Base-by-base conservation (phyloP, 768 basidiomycete species). In the Termitomyces sp. region DNA sequence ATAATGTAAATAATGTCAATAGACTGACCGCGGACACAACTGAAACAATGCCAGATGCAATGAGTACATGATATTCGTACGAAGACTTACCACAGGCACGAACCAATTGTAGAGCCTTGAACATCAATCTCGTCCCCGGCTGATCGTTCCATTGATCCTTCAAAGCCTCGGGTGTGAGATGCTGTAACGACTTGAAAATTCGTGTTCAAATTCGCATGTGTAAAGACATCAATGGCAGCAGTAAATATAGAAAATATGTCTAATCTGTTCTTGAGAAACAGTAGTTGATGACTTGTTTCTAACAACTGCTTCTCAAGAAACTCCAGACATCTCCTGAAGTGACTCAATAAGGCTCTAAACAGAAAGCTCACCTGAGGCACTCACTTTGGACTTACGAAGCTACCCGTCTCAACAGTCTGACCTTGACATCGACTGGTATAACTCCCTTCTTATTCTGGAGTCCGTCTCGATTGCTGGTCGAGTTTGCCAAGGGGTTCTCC, bases 341-440 rank as follows among this genome's bases (percentile, higher is more conserved):
- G 12, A 96, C 86, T 40, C 90, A 42, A 21, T 29, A 12, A 23
- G 59, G 12, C 17, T 16, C 19, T 19, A 27, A 31, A 12, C 19
- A 25, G 12, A 3, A 70, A 32, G 16, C 77, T 49, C 59, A 85
- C 94, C 82, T 95, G 94, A 0, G 93, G 94, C 25, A 95, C 89
- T 89, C 92, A 92, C 71, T 93, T 94, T 0, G 90, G 90, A 69
- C 91, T 91, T 57, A 95, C 94, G 67, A 96, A 94, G 68, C 91
- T 92, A 7, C 94, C 94, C 0, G 84, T 83, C 71, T 95, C 93
- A 62, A 95, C 86, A 55, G 76, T 82, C 59, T 75, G 74, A 86
- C 82, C 69, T 95, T 95, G 58, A 88, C 73, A 29, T 82, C 81
- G 1, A 86, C 84, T 27, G 89, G 80, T 8, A 96, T 84, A 5